Base-by-base conservation (phyloP, 1,139 yeast species). In the Arxiozyma slooffiae region DNA sequence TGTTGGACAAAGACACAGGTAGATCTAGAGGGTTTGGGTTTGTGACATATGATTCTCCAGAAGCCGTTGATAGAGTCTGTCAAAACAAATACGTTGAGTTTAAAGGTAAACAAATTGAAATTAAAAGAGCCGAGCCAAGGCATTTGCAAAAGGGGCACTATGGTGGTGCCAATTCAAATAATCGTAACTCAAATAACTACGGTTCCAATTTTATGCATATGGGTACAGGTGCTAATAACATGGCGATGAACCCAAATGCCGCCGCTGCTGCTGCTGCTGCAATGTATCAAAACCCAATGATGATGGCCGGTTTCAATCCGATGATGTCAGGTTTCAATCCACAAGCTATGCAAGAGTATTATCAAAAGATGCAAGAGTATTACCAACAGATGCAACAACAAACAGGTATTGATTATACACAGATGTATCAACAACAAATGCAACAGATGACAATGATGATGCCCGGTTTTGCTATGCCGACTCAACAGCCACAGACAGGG, bases 1-100 rank as follows among this genome's bases (percentile, higher is more conserved):
- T 92, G 99, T 80, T 94, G 62, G 97, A 92, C 69, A 94, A 92
- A 70, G 97, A 92, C 67, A 88, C 97, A 7, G 98, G 98, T 53
- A 80, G 96, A 65, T 90, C 97, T 3, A 79, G 98, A 72, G 99
- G 99, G 30, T 92, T 92, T 69, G 99, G 99, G 0, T 92, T 92
- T 69, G 92, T 92, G 57, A 92, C 99, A 9, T 92, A 85, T 68
- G 98, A 92, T 64, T 81, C 95, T 26, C 96, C 96, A 38, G 92
- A 85, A 49, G 97, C 97, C 14, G 97, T 92, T 44, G 98, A 92
- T 63, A 77, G 83, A 61, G 96, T 89, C 53, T 85, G 95, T 53
- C 86, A 82, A 52, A 85, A 84, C 67, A 85, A 86, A 70, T 87
- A 81, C 64, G 77, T 89, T 57, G 81, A 84, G 52, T 81, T 89